Evolutionary conservation across 1,139 yeast genomes (phyloP).

Genomic region (Kodamaea sp.): DNA sequence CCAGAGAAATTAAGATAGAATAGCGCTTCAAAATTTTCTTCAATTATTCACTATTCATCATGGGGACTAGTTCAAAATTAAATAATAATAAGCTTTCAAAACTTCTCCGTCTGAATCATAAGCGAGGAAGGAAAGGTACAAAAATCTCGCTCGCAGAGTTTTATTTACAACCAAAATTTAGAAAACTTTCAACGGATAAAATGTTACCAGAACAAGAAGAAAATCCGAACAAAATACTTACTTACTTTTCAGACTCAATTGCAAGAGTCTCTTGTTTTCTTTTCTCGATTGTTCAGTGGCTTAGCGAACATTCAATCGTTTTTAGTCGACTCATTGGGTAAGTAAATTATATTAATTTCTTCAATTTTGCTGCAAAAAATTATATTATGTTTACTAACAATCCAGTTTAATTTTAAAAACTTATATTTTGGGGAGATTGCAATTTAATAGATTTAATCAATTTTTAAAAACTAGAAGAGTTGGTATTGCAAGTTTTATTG

Average conservation of each 20-base stretch:
- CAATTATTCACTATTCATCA: no score
- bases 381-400: no score
- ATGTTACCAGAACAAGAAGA: not conserved
- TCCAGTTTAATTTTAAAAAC: no score
- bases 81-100: no score
- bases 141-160: constrained; percentile 1
- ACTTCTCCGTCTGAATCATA: no score
- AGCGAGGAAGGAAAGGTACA: no score
- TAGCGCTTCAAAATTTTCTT: not conserved
- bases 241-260: constrained; percentile 1
- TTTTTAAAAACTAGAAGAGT: not conserved
- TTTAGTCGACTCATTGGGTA: not conserved
- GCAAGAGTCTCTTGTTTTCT: not conserved
- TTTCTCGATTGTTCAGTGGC: not conserved
- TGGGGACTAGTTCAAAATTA: no score
- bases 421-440: no score
- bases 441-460: not conserved
- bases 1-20: not conserved
- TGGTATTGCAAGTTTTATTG: not conserved
- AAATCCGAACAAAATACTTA: not conserved
- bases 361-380: no score
- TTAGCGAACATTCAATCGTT: not conserved
- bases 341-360: not conserved
- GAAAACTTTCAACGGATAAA: not conserved
- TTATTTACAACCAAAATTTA: constrained; percentile 5